A percentile compares a stretch with the other conserved stretches of the same genome.
phyloP scores from a whole-genome alignment of 2,329 filamentous ascomycete genomes.

The Fusarium pseudocircinatum region DNA sequence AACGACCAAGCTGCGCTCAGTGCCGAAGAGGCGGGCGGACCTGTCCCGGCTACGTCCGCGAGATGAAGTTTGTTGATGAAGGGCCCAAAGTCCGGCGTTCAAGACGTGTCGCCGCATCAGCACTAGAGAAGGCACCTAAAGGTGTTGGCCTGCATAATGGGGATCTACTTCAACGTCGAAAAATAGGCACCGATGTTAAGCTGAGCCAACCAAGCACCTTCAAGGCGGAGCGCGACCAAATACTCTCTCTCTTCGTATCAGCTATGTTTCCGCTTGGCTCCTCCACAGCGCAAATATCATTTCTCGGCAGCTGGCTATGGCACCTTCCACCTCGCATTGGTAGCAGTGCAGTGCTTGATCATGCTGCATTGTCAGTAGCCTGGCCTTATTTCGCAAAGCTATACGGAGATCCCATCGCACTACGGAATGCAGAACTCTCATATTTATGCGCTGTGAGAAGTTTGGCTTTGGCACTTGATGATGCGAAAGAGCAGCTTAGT shows the following conservation, averaged over 20 bases:
- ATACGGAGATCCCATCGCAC: background rate
- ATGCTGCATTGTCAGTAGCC: background rate
- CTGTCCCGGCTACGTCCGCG: background rate
- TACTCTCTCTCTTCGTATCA: background rate
- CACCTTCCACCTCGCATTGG: background rate
- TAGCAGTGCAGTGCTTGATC: background rate
- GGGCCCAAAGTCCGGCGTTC: background rate
- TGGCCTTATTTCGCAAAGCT: background rate
- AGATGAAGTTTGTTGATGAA: background rate
- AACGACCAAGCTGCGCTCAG: background rate
- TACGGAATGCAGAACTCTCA: accelerated
- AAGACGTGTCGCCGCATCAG: accelerated
- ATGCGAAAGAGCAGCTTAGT: background rate
- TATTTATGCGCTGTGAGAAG: background rate
- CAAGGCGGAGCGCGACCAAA: background rate
- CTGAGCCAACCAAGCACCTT: background rate
- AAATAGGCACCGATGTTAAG: too few species aligned
- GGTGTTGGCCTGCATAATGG: accelerated
- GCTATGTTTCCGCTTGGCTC: background rate
- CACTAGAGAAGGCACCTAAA: accelerated
- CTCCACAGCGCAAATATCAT: accelerated
- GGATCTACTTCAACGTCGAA: too few species aligned
- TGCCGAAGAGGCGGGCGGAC: background rate
- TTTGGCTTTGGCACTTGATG: background rate
- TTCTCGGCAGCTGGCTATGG: background rate